phyloP scores from a whole-genome alignment of 2,329 filamentous ascomycete species.

The Alternaria tenuissima region DNA sequence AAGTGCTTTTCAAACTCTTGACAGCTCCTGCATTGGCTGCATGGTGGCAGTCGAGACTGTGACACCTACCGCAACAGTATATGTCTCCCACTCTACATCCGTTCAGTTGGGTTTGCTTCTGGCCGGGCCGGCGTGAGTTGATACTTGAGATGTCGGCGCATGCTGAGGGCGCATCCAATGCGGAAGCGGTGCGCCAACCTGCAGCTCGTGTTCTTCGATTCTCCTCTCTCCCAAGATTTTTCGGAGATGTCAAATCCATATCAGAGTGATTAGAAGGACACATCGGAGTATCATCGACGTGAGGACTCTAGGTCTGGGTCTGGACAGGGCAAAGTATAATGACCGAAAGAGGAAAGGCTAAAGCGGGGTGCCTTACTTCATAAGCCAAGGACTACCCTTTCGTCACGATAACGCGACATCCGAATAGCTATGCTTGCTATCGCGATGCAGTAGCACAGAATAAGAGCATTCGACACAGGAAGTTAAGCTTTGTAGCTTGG shows the following conservation, averaged over 20 bases:
- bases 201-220: background rate
- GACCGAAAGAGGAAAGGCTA: background rate
- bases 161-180: background rate
- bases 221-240: background rate
- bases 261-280: background rate
- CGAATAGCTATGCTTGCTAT: background rate
- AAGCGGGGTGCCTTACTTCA: background rate
- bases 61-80: constrained; percentile 16
- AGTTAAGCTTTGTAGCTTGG: background rate
- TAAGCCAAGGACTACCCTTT: background rate
- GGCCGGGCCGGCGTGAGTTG: background rate
- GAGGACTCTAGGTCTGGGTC: background rate
- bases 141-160: background rate
- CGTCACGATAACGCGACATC: background rate
- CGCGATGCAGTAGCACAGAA: background rate
- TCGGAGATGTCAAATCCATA: background rate
- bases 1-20: constrained; percentile 23
- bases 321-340: background rate
- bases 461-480: background rate
- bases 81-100: constrained; percentile 1
- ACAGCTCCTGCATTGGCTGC: constrained; percentile 16
- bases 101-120: constrained; percentile 5
- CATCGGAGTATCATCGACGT: background rate
- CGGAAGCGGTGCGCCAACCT: background rate
- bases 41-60: constrained; percentile 21